These are phyloP conservation scores for Phlebiopsis gigantea DNA, from an alignment of 768 basidiomycete species.

Conservation along the genomic window DNA sequence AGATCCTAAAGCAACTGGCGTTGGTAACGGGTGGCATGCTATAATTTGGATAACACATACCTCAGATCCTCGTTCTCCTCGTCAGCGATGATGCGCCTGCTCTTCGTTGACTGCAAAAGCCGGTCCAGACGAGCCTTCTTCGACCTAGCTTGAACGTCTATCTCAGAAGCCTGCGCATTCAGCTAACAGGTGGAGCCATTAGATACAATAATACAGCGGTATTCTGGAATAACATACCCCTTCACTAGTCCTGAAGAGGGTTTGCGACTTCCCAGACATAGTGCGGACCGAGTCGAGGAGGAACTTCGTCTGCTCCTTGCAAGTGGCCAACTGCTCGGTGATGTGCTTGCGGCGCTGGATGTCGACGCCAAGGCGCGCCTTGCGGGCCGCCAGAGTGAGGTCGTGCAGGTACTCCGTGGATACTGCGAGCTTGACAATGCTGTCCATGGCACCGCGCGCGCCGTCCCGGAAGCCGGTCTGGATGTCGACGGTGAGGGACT, in stretches of 20 bases:
- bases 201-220: neutral
- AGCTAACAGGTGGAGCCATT: neutral
- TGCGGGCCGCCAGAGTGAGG: neutral
- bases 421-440: neutral
- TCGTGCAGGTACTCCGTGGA: constrained; percentile 1
- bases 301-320: neutral
- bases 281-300: neutral
- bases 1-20: too few species aligned
- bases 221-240: neutral
- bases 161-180: neutral
- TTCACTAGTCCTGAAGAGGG: neutral
- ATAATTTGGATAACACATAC: neutral
- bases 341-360: neutral
- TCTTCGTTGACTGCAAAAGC: neutral
- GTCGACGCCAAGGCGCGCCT: neutral
- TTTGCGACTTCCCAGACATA: neutral
- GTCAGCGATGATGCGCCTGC: neutral
- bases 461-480: neutral
- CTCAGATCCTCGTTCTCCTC: neutral
- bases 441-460: neutral
- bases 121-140: neutral
- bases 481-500: neutral
- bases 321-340: neutral
- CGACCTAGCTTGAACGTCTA: neutral
- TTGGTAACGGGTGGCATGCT: too few species aligned